Evolutionary conservation across 1,284 basidiomycete genomes (phyloP).

Genomic region (Ceratobasidium sp.): DNA sequence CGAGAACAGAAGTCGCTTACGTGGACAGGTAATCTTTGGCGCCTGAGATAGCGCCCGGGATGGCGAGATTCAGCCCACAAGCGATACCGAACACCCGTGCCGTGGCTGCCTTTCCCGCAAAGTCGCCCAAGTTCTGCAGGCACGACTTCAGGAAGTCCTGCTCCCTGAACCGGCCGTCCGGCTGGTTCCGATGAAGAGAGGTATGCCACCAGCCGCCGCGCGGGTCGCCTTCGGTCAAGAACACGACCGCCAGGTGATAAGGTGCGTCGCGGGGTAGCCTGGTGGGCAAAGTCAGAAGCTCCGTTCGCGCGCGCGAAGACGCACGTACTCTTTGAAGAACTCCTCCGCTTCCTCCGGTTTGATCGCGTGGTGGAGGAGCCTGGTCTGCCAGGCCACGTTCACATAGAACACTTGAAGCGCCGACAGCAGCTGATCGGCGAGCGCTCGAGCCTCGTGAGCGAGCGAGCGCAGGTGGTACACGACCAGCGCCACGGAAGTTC

Average conservation of each 20-base stretch:
- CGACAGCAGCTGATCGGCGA: constrained; percentile 2
- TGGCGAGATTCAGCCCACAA: no score
- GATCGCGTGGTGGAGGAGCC: neutral
- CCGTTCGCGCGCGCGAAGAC: neutral
- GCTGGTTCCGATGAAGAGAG: constrained; percentile 1
- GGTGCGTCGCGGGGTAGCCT: constrained; percentile 1
- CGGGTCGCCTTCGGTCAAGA: constrained; percentile 20
- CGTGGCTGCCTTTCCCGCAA: neutral
- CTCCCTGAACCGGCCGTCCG: neutral
- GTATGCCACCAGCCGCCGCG: constrained; percentile 32
- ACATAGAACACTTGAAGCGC: constrained; percentile 7
- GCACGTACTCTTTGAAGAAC: constrained; percentile 8
- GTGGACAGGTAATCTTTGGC: no score
- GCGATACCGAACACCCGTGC: neutral
- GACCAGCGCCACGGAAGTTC: constrained; percentile 1
- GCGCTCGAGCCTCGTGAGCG: neutral
- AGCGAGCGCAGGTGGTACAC: constrained; percentile 20
- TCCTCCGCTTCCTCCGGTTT: neutral
- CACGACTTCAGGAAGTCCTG: constrained; percentile 3
- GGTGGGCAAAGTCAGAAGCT: neutral
- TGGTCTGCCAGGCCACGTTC: constrained; percentile 16
- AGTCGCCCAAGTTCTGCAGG: neutral
- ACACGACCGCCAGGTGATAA: constrained; percentile 23
- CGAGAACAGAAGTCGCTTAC: no score
- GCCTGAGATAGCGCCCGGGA: no score